A percentile compares a stretch with the other conserved stretches of the same genome.
Conservation (phyloP, 2,329 filamentous ascomycete species). For the Neocucurbitaria cava region DNA sequence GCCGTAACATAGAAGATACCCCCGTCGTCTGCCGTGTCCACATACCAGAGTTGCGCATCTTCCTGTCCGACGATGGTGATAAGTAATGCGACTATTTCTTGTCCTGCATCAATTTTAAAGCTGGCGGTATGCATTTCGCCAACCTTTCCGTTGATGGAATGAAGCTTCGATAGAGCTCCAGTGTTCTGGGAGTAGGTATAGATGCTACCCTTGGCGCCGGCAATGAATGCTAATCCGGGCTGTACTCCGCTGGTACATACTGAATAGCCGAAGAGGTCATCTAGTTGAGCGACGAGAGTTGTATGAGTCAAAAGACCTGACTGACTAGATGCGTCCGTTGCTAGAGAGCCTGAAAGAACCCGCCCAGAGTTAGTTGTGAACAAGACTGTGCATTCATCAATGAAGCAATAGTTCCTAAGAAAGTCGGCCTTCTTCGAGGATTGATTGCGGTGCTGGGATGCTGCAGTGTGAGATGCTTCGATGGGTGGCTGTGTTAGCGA, state of each 20-base stretch:
- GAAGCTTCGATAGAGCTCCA: constrained; percentile 30
- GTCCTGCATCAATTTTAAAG: not conserved
- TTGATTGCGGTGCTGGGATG: constrained; percentile 8
- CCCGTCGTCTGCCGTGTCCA: constrained; percentile 10
- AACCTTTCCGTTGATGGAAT: constrained; percentile 47
- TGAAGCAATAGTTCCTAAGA: constrained; percentile 70
- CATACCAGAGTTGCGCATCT: constrained; percentile 41
- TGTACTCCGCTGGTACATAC: constrained; percentile 50
- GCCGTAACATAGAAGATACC: constrained; percentile 6
- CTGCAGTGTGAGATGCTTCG: not conserved
- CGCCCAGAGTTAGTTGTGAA: constrained; percentile 66
- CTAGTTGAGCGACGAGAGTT: constrained; percentile 37
- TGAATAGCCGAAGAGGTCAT: constrained; percentile 58
- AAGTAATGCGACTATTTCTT: constrained; percentile 40
- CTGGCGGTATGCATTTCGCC: constrained; percentile 47
- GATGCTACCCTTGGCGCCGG: constrained; percentile 54
- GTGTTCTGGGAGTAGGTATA: constrained; percentile 43
- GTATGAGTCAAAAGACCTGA: constrained; percentile 21
- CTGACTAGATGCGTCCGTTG: not conserved
- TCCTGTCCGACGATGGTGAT: constrained; percentile 48
- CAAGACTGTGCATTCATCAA: constrained; percentile 62
- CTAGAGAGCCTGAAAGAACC: constrained; percentile 55
- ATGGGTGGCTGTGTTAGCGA: constrained; percentile 10
- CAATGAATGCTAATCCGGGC: constrained; percentile 53
- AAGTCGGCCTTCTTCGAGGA: constrained; percentile 40